phyloP scores from a whole-genome alignment of 2,329 filamentous ascomycete species.

The Arthrobotrys pseudoclavata region DNA sequence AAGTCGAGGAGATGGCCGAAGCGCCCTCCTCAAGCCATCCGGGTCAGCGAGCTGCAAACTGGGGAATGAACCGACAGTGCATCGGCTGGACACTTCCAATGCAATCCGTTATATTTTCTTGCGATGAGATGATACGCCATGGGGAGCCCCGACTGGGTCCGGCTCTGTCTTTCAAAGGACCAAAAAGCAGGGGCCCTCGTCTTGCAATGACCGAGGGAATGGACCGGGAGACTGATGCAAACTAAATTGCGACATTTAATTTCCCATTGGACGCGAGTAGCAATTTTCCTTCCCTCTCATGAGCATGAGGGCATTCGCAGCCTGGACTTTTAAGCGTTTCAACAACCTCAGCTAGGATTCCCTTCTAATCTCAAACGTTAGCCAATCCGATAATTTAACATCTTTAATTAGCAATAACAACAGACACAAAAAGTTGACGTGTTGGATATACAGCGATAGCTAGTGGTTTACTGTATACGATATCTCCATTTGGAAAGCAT shows the following conservation, averaged over 20 bases:
- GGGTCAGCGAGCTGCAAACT: conserved; percentile 2
- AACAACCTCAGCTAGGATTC: conserved; percentile 27
- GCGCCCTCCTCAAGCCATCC: conserved; percentile 11
- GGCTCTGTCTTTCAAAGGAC: conserved; percentile 26
- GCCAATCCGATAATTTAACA: conserved; percentile 29
- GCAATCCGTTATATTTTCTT: conserved; percentile 27
- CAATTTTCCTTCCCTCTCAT: conserved; percentile 35
- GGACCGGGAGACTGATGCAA: conserved; percentile 21
- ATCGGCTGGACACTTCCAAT: conserved; percentile 27
- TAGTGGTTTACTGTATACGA: conserved; percentile 9
- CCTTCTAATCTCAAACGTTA: conserved; percentile 29
- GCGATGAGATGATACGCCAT: conserved; percentile 11
- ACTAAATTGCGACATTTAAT: conserved; percentile 61
- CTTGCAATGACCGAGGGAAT: conserved; percentile 41
- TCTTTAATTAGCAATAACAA: conserved; percentile 19
- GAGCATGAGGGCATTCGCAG: conserved; percentile 14
- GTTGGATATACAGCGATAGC: conserved; percentile 9
- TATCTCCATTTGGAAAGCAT: neutral
- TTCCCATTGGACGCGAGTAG: conserved; percentile 55
- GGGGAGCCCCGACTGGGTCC: conserved; percentile 42
- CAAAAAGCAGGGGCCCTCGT: conserved; percentile 40
- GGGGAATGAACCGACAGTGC: conserved; percentile 8
- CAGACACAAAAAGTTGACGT: neutral
- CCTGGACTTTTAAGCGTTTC: conserved; percentile 50
- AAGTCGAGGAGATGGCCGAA: conserved; percentile 38